Conservation (phyloP, 2,329 filamentous ascomycete species). For the Xylaria hypoxylon region DNA sequence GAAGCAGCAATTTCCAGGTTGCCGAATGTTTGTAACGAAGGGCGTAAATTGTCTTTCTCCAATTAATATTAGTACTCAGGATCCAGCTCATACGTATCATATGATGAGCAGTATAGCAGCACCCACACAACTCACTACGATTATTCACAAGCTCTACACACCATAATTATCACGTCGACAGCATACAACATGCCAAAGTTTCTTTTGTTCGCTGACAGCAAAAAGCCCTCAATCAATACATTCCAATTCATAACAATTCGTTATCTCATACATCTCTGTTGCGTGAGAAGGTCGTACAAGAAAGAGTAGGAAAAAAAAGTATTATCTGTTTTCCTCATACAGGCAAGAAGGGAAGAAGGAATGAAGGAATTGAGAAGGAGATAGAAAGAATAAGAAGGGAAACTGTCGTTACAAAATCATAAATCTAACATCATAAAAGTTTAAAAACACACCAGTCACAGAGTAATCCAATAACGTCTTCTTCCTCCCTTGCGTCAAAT, state of each 20-base stretch:
- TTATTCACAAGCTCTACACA: too few relatives aligned
- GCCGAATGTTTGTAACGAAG: too few relatives aligned
- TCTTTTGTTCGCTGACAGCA: background rate
- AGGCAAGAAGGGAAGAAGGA: slow-evolving; percentile 23
- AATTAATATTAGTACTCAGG: too few relatives aligned
- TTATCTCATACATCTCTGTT: slow-evolving; percentile 28
- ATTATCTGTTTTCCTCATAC: slow-evolving; percentile 25
- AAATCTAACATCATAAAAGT: slow-evolving; percentile 14
- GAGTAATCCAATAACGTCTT: background rate
- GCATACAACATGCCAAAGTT: too few relatives aligned
- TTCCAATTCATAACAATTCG: slow-evolving; percentile 22
- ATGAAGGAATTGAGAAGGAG: background rate
- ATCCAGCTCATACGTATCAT: too few relatives aligned
- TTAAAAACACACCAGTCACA: background rate
- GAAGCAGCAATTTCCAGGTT: too few relatives aligned
- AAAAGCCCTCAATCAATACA: background rate
- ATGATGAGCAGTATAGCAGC: background rate
- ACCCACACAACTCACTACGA: background rate
- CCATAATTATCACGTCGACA: background rate
- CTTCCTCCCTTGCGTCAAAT: slow-evolving; percentile 19
- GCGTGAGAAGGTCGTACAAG: slow-evolving; percentile 15
- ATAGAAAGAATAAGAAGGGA: background rate
- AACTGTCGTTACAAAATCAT: slow-evolving; percentile 2
- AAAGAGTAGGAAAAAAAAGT: background rate
- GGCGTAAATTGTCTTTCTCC: too few relatives aligned